Base-by-base conservation (phyloP, 2,329 filamentous ascomycete species). In the Lecanoromycetidae sp. region DNA sequence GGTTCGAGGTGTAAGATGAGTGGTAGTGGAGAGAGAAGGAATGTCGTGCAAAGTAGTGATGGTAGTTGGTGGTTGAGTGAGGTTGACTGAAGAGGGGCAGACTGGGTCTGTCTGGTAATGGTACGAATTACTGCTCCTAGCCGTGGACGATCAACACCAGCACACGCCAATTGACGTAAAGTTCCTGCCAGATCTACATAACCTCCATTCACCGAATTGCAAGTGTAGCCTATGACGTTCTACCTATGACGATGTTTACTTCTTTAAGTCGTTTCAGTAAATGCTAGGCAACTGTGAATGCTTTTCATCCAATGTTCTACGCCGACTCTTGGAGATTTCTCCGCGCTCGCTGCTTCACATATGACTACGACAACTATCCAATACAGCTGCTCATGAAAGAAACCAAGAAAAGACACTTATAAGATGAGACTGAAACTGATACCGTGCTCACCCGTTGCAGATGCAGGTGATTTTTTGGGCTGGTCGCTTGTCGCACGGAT, bases 401-500 rank as follows among this genome's bases (percentile, higher is more conserved):
- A 34, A 17, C 3, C 19, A 30, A 33, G 19, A 30, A 8, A 32
- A 20, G 23, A 29, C 22, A 25, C 7, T 29, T 33, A 15, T 26
- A 38, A n/a, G 4, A 15, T 5, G 19, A 29, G 17, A 27, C 6
- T 30, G 23, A 23, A 30, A 4, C n/a, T 42, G 15, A 23, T 10
- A 22, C 13, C 6, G 9, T 37, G 49, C 19, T 25, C 8, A 20
- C 17, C 15, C 32, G 42, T 19, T 34, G 37, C 22, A 25, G 30
- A 47, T 47, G 45, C 45, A 47, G 32, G 37, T 47, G 13, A 32
- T 13, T 25, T 29, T 27, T 46, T 34, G 37, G 30, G 34, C 43
- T 38, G 26, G 10, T 46, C 43, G 43, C 34, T 46, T 43, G 48
- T 46, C 44, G 40, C 39, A 50, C 32, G 44, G 43, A 49, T 42